Evolutionary conservation across 2,329 filamentous ascomycete genomes (phyloP), one percentile per base, ranked within the genome.

Genomic region (Alternaria arborescens): DNA sequence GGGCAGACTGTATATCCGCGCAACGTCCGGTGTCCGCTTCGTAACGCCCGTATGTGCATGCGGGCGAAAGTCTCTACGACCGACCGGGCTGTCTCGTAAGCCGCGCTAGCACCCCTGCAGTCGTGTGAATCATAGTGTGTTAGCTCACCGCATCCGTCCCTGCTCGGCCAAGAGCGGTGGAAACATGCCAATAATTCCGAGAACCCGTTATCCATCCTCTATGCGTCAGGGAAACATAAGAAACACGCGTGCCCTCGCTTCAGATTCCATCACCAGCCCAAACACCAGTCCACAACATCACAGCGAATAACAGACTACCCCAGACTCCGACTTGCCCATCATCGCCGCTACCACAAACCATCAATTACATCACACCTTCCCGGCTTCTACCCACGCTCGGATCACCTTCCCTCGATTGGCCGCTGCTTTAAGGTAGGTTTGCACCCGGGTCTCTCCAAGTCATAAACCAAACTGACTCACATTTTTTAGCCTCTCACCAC

Each of bases 381-480:
- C 46, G 53, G 28, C 36, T 51, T 55, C 32, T 55, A 34, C 52
- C 43, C 59, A 62, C 54, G 68, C 73, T 75, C 74, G 73, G 66
- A 76, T 72, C 74, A 71, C 74, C 66, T 72, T 69, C 70, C 67
- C 58, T 64, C 70, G 54, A 77, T 73, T 75, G 75, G 75, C 67
- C 68, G 26, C 66, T 68, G 61, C 67, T 63, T 62, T 64, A 65
- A 75, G 70, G 73, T 77, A 75, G 70, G 73, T 77, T 71, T 55
- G 73, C 74, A 65, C 61, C 70, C 69, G 70, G 65, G 68, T 68
- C 66, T 66, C 71, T 38, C 42, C 52, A 20, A 74, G 70, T 75
- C 70, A 72, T 58, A 50, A 57, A 71, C 86, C 85, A 28, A 36
- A 82, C 83, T 38, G 87, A 90, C 73, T 86, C 86, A 69, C 85